Evolutionary conservation across 2,329 filamentous ascomycete genomes (phyloP), one percentile per base, ranked within the genome.

Genomic region (Hymenoscyphus repandus): DNA sequence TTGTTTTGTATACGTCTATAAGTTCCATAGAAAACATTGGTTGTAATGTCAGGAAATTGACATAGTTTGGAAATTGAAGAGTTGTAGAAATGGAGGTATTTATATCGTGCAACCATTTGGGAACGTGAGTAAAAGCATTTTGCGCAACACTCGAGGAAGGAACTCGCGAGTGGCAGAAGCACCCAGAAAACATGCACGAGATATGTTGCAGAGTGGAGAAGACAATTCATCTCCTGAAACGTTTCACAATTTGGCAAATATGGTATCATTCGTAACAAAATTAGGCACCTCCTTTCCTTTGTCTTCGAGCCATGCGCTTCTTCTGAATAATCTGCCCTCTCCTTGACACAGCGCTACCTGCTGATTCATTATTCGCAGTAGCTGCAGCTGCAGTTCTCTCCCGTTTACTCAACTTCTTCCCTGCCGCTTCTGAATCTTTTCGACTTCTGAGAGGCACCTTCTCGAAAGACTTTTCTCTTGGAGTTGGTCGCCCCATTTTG

Each of bases 271-370:
- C 34, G 20, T 20, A 41, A 40, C 32, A 47, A 46, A 27, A 52
- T 54, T 27, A 58, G 18, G 54, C 50, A 33, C 52, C 43, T n/a
- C 58, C 41, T 51, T 59, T 60, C 27, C 62, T 49, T 39, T 60
- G 86, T 69, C 86, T 86, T 52, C 90, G 81, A 74, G 86, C 79
- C 73, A 86, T 80, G 56, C 90, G 78, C 74, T 95, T 96, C 69
- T 88, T 85, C 44, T 83, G 85, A 68, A 96, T 95, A 64, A 96
- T 88, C 64, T 83, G 85, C 63, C 90, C 88, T 56, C 80, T 72
- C 65, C 78, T 80, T 22, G 79, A 78, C 48, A 81, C 65, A 70
- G 74, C 72, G 55, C 75, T 78, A 61, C 83, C 78, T 44, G 74
- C 69, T 32, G 72, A 69, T 32, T 69, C 68, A 13, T 67, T 44